These are phyloP conservation scores for Gleditsia sinensis DNA, from an alignment of 306 rosid species.

Conservation along the genomic window DNA sequence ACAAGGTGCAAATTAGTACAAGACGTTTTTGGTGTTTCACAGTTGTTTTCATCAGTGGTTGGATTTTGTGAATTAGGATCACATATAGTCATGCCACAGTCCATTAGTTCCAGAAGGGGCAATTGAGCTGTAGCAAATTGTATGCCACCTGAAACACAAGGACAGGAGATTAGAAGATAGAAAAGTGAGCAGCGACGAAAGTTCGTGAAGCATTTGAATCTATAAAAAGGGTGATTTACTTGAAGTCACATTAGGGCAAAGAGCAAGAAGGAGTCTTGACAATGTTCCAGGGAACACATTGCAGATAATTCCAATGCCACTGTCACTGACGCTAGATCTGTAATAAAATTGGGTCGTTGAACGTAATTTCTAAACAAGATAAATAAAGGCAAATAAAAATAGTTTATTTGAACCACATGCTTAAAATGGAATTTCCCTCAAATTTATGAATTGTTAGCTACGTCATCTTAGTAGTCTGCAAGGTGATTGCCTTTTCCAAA, in stretches of 20 bases:
- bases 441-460: neutral
- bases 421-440: neutral
- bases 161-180: slow-evolving; percentile 25
- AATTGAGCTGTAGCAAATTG: slow-evolving; percentile 92
- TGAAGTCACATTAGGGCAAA: slow-evolving; percentile 93
- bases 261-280: slow-evolving; percentile 87
- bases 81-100: slow-evolving; percentile 95
- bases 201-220: slow-evolving; percentile 12
- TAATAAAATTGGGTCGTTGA: slow-evolving; percentile 31
- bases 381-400: neutral
- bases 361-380: slow-evolving; percentile 17
- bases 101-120: slow-evolving; percentile 93
- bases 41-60: slow-evolving; percentile 38
- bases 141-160: slow-evolving; percentile 74
- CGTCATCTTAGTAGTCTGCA: neutral
- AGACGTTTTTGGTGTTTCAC: slow-evolving; percentile 42
- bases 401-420: slow-evolving; percentile 1
- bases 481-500: neutral
- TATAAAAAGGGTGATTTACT: slow-evolving; percentile 55
- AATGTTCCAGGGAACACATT: slow-evolving; percentile 81
- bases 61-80: slow-evolving; percentile 59
- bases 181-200: slow-evolving; percentile 19
- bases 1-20: slow-evolving; percentile 50
- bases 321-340: slow-evolving; percentile 94
- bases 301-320: slow-evolving; percentile 95